Base-by-base conservation (phyloP, 139 green algal species). In the Closterium sp. region DNA sequence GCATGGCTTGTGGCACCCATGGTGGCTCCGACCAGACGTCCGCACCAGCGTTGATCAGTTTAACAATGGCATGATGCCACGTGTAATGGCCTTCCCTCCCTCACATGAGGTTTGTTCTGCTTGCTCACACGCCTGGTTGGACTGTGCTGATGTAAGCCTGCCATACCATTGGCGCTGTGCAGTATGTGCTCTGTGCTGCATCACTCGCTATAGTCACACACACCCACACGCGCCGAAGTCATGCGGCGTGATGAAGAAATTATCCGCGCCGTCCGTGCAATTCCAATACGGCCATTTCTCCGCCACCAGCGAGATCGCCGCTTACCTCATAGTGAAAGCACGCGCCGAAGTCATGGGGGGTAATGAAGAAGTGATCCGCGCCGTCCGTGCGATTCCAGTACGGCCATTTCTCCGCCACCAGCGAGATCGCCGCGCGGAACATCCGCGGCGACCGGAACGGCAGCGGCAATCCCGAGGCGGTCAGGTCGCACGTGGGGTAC, bases 301-400 rank as follows among this genome's bases (percentile, higher is more conserved):
- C 28, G 89, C 31, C 34, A 92, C 32, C 30, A 83, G 31, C 33
- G 23, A 19, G 32, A 92, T 90, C 30, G 83, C 89, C 28, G 30
- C 33, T n/a, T 87, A 91, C 88, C 88, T 91, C 55, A 28, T 92
- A 92, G 31, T 92, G 89, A 38, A 92, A 92, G 85, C 89, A 92
- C 23, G 89, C 89, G n/a, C 89, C 89, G 89, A 92, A 92, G 30
- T 92, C 89, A 36, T 92, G 89, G 7, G 89, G 89, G 21, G 33
- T 43, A 8, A 89, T 89, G 85, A 92, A 92, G 85, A 92, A 92
- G 85, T 92, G 89, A 43, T 92, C 89, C 16, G 89, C 89, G 16
- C 89, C 89, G 28, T 92, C 89, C 31, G 89, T 85, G 28, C 89
- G 81, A 30, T 92, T 92, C 89, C 89, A 92, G 85, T 90, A 92